A percentile compares a stretch with the other conserved stretches of the same genome.
Conservation (phyloP, 306 rosid species). For the Neltuma alba region DNA sequence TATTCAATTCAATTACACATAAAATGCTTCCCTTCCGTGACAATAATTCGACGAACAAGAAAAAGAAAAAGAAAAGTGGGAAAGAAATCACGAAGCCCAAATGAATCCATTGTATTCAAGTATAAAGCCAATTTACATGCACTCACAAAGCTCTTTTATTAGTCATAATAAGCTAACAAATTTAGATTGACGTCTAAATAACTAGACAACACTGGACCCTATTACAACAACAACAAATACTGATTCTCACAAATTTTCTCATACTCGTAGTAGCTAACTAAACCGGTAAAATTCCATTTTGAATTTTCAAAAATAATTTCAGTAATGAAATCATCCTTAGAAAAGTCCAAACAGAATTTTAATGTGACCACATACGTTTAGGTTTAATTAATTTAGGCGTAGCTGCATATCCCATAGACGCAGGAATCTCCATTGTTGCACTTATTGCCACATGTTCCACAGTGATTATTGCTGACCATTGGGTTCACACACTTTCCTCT, state of each 20-base stretch:
- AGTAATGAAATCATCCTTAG: no score
- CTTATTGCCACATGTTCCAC: constrained; percentile 61
- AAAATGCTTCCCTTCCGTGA: no score
- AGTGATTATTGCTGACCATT: constrained; percentile 46
- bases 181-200: background rate
- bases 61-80: no score
- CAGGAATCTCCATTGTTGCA: constrained; percentile 56
- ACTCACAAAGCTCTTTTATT: background rate
- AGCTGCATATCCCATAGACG: constrained; percentile 67
- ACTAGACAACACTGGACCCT: background rate
- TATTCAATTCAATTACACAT: no score
- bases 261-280: background rate
- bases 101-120: background rate
- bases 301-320: no score
- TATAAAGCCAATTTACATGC: background rate
- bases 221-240: background rate
- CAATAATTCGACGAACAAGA: no score
- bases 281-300: no score
- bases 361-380: background rate
- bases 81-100: background rate
- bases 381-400: constrained; percentile 31
- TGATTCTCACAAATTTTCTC: background rate
- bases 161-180: background rate
- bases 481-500: constrained; percentile 65
- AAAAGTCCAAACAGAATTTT: no score